These are phyloP conservation scores for Zymoseptoria tritici DNA, from an alignment of 2,329 filamentous ascomycete genomes.

Conservation along the genomic window DNA sequence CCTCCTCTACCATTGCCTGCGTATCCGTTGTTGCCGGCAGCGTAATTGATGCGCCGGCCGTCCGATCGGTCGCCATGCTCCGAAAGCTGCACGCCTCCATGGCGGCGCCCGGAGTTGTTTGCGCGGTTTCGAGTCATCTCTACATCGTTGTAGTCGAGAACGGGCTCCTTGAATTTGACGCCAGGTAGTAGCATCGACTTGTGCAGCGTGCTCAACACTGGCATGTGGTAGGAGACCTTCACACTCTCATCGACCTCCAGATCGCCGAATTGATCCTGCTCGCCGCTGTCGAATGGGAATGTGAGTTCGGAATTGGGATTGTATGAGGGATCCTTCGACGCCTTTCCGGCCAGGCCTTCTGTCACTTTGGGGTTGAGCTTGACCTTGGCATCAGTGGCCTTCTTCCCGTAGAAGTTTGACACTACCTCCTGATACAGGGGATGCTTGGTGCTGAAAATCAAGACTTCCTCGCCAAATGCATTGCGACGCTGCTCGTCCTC, in stretches of 20 bases:
- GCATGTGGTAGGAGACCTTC: conserved; percentile 82
- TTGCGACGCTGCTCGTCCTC: conserved; percentile 74
- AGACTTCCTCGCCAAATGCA: conserved; percentile 66
- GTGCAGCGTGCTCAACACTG: conserved; percentile 62
- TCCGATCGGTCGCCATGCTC: conserved; percentile 39
- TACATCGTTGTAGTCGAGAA: conserved; percentile 68
- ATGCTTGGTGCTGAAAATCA: conserved; percentile 78
- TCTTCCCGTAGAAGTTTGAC: conserved; percentile 85
- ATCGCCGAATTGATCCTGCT: conserved; percentile 55
- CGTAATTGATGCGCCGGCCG: conserved; percentile 49
- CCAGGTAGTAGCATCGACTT: conserved; percentile 93
- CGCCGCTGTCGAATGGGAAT: conserved; percentile 34
- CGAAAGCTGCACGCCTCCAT: conserved; percentile 59
- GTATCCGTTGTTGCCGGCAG: conserved; percentile 23
- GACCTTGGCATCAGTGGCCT: conserved; percentile 58
- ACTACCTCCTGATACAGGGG: conserved; percentile 80
- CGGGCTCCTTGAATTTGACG: conserved; percentile 62
- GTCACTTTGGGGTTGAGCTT: conserved; percentile 68
- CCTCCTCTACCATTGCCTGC: conserved; percentile 19
- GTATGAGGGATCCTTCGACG: conserved; percentile 76
- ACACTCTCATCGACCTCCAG: conserved; percentile 82
- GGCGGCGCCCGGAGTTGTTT: conserved; percentile 58
- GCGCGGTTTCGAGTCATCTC: conserved; percentile 62
- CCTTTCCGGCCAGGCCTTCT: conserved; percentile 68
- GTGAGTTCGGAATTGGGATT: conserved; percentile 66